These are phyloP conservation scores for Colletotrichum echinochloae DNA, from an alignment of 2,329 filamentous ascomycete genomes.

Conservation along the genomic window DNA sequence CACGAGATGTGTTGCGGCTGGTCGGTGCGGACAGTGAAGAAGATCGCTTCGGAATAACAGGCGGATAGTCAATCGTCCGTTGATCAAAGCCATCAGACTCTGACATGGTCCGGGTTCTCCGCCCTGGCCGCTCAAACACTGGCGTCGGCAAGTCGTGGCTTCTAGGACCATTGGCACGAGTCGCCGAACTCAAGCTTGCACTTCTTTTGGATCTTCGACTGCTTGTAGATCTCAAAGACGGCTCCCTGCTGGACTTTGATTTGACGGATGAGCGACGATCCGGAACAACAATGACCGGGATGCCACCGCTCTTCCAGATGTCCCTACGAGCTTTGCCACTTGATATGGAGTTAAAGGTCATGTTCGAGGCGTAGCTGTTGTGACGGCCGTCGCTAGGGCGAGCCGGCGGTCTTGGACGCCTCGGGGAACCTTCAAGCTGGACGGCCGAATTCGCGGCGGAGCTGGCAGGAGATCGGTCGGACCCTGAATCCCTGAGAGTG, in stretches of 20 bases:
- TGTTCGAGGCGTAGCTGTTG: slow-evolving; percentile 63
- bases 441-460: slow-evolving; percentile 56
- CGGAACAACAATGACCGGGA: slow-evolving; percentile 73
- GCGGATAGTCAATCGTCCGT: slow-evolving; percentile 71
- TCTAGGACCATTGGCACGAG: slow-evolving; percentile 55
- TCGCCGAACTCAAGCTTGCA: slow-evolving; percentile 63
- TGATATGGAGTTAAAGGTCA: slow-evolving; percentile 62
- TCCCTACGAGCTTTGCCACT: slow-evolving; percentile 69
- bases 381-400: slow-evolving; percentile 50
- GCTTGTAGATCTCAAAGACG: slow-evolving; percentile 71
- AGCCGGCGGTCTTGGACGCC: slow-evolving; percentile 46
- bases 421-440: slow-evolving; percentile 47
- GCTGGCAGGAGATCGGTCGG: slow-evolving; percentile 55
- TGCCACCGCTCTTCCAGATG: slow-evolving; percentile 68
- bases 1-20: slow-evolving; percentile 67
- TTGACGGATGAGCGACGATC: slow-evolving; percentile 67
- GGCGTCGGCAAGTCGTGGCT: slow-evolving; percentile 55
- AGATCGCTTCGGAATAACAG: slow-evolving; percentile 65
- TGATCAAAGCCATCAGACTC: slow-evolving; percentile 64
- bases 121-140: slow-evolving; percentile 56
- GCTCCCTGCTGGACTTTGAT: slow-evolving; percentile 62
- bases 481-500: slow-evolving; percentile 61
- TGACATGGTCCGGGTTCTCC: slow-evolving; percentile 58
- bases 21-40: slow-evolving; percentile 74
- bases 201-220: slow-evolving; percentile 67